Base-by-base conservation (phyloP, 352 stramenopile species). In the Elongisporangium undulatum region DNA sequence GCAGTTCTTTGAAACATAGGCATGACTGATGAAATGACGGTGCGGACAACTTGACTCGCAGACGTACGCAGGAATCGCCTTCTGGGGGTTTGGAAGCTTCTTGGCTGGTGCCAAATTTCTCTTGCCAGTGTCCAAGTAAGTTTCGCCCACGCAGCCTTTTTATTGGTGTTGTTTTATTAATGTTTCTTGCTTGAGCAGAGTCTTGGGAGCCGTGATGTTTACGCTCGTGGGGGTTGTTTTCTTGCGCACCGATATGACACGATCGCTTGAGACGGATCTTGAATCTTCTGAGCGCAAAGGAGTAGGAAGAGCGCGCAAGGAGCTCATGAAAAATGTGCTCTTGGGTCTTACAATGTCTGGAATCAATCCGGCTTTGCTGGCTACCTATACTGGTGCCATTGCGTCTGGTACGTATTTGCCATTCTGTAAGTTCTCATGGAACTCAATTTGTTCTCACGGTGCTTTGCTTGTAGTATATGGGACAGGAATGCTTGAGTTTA, bases 1-100 rank as follows among this genome's bases (percentile, higher is more conserved):
- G 51, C 13, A 24, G 4, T 6, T 19, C 45, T 22, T 20, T 7
- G 5, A 38, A 38, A 9, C 26, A 38, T 12, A 38, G 5, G 26
- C 26, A 20, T 57, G 20, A 29, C 17, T 20, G 8, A 48, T 19
- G 17, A 1, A 41, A 23, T 56, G 13, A 66, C 19, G 15, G 3
- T 69, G 48, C 23, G 58, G 9, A 55, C 48, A 0, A 56, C 51
- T 64, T 51, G 38, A 10, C 8, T 19, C 38, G 56, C 55, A 94
- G 87, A 94, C 86, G 38, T 96, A 96, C 51, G 87, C 87, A 13
- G 85, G 82, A 1, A 89, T 96, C 39, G 87, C 87, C 49, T 96
- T 95, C 52, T 96, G 87, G 87, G 87, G 87, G 20, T 96, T 96
- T 71, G 87, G 87, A 2, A 95, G 85, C 64, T 95, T 96, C 55